phyloP scores from a whole-genome alignment of 768 basidiomycete genomes.

The Leccinum subgranulosum region DNA sequence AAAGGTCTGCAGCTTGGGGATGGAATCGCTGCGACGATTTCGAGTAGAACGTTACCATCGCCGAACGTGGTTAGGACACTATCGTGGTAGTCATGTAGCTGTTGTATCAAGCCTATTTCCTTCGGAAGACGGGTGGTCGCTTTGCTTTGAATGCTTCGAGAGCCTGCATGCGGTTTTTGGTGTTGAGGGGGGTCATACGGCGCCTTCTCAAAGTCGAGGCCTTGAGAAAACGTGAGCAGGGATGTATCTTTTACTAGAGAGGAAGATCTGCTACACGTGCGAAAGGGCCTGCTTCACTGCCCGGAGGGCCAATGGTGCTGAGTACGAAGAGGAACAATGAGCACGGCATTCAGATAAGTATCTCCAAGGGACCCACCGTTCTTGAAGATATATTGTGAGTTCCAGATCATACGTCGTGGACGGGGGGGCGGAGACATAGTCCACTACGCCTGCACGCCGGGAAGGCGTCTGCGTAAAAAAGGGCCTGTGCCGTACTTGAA shows the following conservation, averaged over 20 bases:
- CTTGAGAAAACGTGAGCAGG: slow-evolving; percentile 36
- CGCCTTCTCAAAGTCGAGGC: slow-evolving; percentile 89
- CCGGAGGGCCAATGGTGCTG: slow-evolving; percentile 83
- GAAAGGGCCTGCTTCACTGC: slow-evolving; percentile 87
- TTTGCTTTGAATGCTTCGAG: slow-evolving; percentile 86
- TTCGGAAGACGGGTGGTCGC: slow-evolving; percentile 71
- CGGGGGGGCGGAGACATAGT: slow-evolving; percentile 66
- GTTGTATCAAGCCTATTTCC: slow-evolving; percentile 47
- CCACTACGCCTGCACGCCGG: slow-evolving; percentile 61
- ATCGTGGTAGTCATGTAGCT: background rate
- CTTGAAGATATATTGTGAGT: slow-evolving; percentile 61
- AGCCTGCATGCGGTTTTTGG: slow-evolving; percentile 78
- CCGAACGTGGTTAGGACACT: slow-evolving; percentile 38
- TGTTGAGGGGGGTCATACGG: slow-evolving; percentile 74
- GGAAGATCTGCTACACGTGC: slow-evolving; percentile 65
- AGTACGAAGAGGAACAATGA: background rate
- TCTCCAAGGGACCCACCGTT: slow-evolving; percentile 42
- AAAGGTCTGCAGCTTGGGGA: slow-evolving; percentile 63
- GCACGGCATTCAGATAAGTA: background rate
- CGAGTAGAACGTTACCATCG: slow-evolving; percentile 52
- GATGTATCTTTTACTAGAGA: slow-evolving; percentile 43
- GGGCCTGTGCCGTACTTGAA: background rate
- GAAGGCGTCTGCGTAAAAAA: slow-evolving; percentile 1
- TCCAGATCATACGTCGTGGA: slow-evolving; percentile 60
- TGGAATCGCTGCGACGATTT: slow-evolving; percentile 57